Base-by-base conservation (phyloP, 257 asterid species). In the Scutellaria baicalensis region DNA sequence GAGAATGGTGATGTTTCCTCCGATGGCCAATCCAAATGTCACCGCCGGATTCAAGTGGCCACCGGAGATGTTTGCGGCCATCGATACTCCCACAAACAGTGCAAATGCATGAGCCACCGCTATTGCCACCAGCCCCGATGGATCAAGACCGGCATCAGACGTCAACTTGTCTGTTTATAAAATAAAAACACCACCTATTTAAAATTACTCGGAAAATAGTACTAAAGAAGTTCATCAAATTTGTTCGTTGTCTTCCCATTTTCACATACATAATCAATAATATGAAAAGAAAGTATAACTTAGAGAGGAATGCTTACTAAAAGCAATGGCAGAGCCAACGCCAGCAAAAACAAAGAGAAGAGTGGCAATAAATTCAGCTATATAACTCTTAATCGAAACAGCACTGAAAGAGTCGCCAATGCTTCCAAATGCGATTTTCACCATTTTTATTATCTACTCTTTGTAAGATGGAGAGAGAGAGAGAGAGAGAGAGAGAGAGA, bases 21-120 rank as follows among this genome's bases (percentile, higher is more conserved):
- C 96, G 21, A 89, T 33, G 40, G 93, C 92, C 80, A 89, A 68
- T 11, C 96, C 96, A 13, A 89, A 76, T 9, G 96, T 89, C 61
- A 89, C 95, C 5, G 96, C 96, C 4, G 96, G 96, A 48, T 89
- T 89, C 70, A 89, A 50, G 64, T 89, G 96, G 35, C 96, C 96
- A 7, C 96, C 96, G 21, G 96, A 89, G 60, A 87, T 75, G 44
- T 87, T 87, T 76, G 95, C 90, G 0, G 95, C 92, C 0, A 89
- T 73, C n/a, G 96, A 42, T 10, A 89, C 95, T 5, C 92, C 95
- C 3, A 89, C 96, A 31, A 89, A 89, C 66, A 89, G 63, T 1
- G 82, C 96, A 42, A 89, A 85, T 33, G 88, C 96, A 77, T 89
- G 92, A 69, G 95, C 96, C 54, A 89, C 78, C 0, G 95, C 96